A percentile compares a stretch with the other conserved stretches of the same genome.
phyloP scores from a whole-genome alignment of 208 protist species.

The Blechomonas ayalai region DNA sequence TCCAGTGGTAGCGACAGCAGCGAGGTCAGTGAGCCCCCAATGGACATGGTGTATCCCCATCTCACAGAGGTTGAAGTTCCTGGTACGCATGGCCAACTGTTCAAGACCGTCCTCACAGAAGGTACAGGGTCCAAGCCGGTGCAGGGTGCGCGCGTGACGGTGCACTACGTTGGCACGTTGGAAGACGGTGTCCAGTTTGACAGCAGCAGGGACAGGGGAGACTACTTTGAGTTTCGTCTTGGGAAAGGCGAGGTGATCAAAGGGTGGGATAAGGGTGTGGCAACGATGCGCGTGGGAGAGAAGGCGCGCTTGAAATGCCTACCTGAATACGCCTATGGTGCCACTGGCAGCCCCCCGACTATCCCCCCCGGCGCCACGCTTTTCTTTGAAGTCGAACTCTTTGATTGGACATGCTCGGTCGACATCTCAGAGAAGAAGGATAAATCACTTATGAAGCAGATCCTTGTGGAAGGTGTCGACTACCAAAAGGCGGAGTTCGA shows the following conservation, averaged over 20 bases:
- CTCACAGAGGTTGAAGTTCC: slow-evolving; percentile 67
- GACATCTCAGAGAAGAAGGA: slow-evolving; percentile 74
- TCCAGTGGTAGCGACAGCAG: no score
- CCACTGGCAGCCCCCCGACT: slow-evolving; percentile 60
- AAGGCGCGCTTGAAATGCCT: slow-evolving; percentile 63
- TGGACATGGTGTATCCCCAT: slow-evolving; percentile 68
- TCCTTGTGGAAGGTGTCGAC: slow-evolving; percentile 56
- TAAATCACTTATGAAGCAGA: slow-evolving; percentile 69
- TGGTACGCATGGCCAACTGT: slow-evolving; percentile 51
- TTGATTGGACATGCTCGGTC: slow-evolving; percentile 68
- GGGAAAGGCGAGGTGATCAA: slow-evolving; percentile 88
- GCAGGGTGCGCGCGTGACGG: slow-evolving; percentile 76
- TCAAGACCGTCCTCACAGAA: slow-evolving; percentile 79
- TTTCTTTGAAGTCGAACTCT: slow-evolving; percentile 89
- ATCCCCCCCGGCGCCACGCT: slow-evolving; percentile 86
- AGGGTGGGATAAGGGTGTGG: slow-evolving; percentile 88
- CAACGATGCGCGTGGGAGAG: slow-evolving; percentile 87
- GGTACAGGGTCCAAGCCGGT: slow-evolving; percentile 56
- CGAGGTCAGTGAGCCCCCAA: slow-evolving; percentile 55
- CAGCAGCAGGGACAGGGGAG: slow-evolving; percentile 74
- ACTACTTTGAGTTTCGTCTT: slow-evolving; percentile 83
- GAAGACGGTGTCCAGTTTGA: slow-evolving; percentile 86
- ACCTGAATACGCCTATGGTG: slow-evolving; percentile 83
- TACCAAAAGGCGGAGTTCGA: slow-evolving; percentile 82
- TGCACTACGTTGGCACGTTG: slow-evolving; percentile 89